Evolutionary conservation across 2,329 filamentous ascomycete species (phyloP), one percentile per base, ranked within the genome.

Genomic region (Periconia macrospinosa): DNA sequence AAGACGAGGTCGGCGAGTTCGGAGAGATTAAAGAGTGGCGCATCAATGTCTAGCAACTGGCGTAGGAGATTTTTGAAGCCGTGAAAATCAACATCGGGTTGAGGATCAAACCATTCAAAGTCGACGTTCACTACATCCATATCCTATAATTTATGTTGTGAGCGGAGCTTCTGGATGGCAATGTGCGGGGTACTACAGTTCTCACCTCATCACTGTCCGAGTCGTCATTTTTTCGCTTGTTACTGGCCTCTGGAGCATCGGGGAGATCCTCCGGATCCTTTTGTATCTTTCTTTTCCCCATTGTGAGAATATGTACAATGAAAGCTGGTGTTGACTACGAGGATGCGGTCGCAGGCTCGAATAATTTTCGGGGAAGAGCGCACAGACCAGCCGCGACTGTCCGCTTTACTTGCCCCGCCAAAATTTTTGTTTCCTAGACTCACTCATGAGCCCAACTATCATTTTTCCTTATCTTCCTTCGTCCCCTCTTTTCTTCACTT

Each of bases 81-180:
- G 76, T 97, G 93, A 75, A 97, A 97, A 75, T 99, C 94, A 65
- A 96, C 83, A 8, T 89, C 86, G 1, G 90, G 82, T 65, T 94
- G 88, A 58, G 93, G 96, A 76, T 97, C 95, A 79, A 97, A 99
- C 90, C 92, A 97, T 79, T 99, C 94, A 68, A 99, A 99, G 61
- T 97, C 93, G 53, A 97, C 92, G 70, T 97, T 88, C 61, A 99
- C 86, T 73, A 93, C 89, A 71, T 96, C 90, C 68, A 92, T 89
- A 68, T 96, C 91, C 90, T 96, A 55, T 14, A 40, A 47, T 48
- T 47, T 6, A 59, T 46, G 48, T 40, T 15, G 37, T 40, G 42
- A 35, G 20, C 19, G 15, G 11, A n/a, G 33, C 15, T 37, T n/a
- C 33, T 27, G 23, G 23, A 27, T 27, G 48, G 45, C 49, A 43